Percentiles rank a stretch among this genome's conserved stretches.
These are phyloP conservation scores for Dioszegia aurantiaca DNA, from an alignment of 768 basidiomycete genomes.

Conservation along the genomic window DNA sequence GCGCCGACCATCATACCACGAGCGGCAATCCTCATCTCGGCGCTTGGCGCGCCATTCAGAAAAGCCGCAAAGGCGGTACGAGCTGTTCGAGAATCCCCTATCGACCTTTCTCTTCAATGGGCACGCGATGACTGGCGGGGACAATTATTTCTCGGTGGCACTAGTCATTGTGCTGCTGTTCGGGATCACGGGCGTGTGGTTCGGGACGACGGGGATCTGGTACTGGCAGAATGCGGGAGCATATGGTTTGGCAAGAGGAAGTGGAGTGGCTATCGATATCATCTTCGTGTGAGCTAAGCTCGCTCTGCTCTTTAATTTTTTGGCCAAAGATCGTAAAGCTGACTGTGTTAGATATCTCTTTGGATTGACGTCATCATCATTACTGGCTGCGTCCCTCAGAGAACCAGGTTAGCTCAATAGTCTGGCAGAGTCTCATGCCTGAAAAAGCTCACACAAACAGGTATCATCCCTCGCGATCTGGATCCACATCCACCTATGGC, in stretches of 20 bases:
- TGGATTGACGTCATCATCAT: slow-evolving; percentile 29
- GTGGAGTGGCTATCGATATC: slow-evolving; percentile 54
- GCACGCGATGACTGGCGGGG: slow-evolving; percentile 75
- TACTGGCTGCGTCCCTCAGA: slow-evolving; percentile 39
- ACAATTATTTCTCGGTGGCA: slow-evolving; percentile 77
- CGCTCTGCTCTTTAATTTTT: background rate
- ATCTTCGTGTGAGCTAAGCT: slow-evolving; percentile 57
- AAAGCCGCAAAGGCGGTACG: slow-evolving; percentile 24
- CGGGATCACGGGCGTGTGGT: slow-evolving; percentile 73
- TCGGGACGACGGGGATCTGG: slow-evolving; percentile 82
- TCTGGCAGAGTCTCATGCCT: no score
- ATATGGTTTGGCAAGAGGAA: slow-evolving; percentile 63
- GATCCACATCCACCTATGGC: slow-evolving; percentile 82
- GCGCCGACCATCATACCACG: slow-evolving; percentile 1
- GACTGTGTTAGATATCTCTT: slow-evolving; percentile 32
- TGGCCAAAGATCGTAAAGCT: slow-evolving; percentile 10
- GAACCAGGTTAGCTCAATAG: slow-evolving; percentile 33
- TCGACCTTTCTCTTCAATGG: slow-evolving; percentile 67
- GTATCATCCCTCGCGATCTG: slow-evolving; percentile 81
- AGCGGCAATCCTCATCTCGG: slow-evolving; percentile 1
- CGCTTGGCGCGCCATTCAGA: background rate
- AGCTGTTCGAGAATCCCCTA: slow-evolving; percentile 33
- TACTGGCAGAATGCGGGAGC: slow-evolving; percentile 70
- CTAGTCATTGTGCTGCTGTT: slow-evolving; percentile 63
- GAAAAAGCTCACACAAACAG: slow-evolving; percentile 75